Percentiles rank a stretch among this genome's conserved stretches.
These are phyloP conservation scores for Blastocladiella britannica DNA, from an alignment of 192 early-diverging fungal genomes.

Conservation along the genomic window DNA sequence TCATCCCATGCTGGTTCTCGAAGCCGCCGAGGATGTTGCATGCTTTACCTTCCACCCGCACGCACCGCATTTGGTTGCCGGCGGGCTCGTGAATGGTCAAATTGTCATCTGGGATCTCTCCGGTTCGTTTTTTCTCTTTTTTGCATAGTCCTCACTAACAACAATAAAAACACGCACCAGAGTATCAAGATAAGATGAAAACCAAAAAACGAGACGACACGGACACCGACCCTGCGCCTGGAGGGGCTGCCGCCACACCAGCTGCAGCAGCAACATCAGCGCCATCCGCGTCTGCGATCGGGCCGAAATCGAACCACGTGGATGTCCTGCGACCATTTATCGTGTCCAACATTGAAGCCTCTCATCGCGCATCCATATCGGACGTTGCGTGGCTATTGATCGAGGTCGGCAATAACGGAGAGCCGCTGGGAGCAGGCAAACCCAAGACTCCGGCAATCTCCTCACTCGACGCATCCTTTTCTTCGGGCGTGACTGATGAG, in stretches of 20 bases:
- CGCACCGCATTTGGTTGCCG: constrained; percentile 31
- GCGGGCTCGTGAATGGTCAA: constrained; percentile 37
- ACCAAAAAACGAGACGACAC: constrained; percentile 12
- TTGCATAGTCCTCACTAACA: background rate
- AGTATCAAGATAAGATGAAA: constrained; percentile 34
- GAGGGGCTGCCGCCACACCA: too few species aligned
- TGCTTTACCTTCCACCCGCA: constrained; percentile 33
- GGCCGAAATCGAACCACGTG: too few species aligned
- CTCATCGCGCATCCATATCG: constrained; percentile 22
- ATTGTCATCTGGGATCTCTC: constrained; percentile 38
- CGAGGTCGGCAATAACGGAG: constrained; percentile 5
- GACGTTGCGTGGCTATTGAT: constrained; percentile 33
- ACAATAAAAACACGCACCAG: too few species aligned
- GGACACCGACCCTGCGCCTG: too few species aligned
- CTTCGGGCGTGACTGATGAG: too few species aligned
- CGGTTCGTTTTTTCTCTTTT: constrained; percentile 1
- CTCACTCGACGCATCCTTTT: too few species aligned
- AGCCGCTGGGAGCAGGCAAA: too few species aligned
- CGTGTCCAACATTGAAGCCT: constrained; percentile 35
- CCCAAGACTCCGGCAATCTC: too few species aligned
- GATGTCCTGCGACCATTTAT: too few species aligned
- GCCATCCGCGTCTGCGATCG: too few species aligned
- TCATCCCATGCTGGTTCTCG: constrained; percentile 36
- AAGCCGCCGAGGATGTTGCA: constrained; percentile 34
- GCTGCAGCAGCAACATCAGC: too few species aligned